Conservation (phyloP, 2,329 filamentous ascomycete genomes). For the Fusarium clavum region DNA sequence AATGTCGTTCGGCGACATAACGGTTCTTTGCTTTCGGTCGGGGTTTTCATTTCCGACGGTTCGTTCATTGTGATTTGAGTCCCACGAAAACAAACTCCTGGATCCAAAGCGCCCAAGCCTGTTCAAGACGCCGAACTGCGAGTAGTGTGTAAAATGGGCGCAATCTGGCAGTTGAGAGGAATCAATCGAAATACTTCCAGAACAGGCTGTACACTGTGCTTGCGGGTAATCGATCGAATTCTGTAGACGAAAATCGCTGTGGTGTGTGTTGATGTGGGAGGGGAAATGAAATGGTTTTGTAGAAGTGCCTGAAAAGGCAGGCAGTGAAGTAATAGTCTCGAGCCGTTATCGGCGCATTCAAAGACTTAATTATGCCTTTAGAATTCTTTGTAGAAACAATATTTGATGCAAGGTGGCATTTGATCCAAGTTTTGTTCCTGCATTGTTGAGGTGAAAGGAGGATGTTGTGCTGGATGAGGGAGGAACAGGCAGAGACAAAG, state of each 20-base stretch:
- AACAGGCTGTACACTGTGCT: not conserved
- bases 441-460: not conserved
- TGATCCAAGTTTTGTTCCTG: not conserved
- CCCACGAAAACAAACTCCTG: conserved; percentile 5
- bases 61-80: not conserved
- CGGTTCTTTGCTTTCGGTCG: conserved; percentile 8
- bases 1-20: conserved; percentile 40
- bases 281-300: not conserved
- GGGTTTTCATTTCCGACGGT: conserved; percentile 3
- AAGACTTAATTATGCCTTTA: not conserved
- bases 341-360: not conserved
- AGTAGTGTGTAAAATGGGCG: too few relatives aligned
- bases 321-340: not conserved
- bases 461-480: not conserved
- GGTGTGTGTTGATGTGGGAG: not conserved
- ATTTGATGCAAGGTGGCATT: not conserved
- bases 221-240: not conserved
- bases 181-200: not conserved
- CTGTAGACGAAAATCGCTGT: not conserved
- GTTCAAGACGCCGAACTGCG: not conserved
- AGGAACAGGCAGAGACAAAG: not conserved
- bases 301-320: conserved; percentile 15
- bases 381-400: not conserved
- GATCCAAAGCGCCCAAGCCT: not conserved
- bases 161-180: not conserved